Conservation (phyloP, 345 rosid species). For the Cardamine resedifolia region DNA sequence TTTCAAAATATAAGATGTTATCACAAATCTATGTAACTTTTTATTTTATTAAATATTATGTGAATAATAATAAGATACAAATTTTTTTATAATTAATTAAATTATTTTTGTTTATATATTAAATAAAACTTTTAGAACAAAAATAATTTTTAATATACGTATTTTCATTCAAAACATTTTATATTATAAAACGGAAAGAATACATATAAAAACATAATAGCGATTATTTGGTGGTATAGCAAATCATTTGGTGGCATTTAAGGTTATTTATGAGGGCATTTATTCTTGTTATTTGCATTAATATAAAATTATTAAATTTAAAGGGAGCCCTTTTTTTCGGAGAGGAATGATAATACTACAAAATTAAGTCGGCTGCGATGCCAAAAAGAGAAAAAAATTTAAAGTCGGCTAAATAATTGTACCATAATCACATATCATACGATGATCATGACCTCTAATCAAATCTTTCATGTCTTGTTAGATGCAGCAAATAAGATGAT, state of each 20-base stretch:
- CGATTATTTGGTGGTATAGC: no score
- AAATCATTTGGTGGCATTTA: conserved; percentile 31
- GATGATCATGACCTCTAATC: conserved; percentile 18
- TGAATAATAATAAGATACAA: no score
- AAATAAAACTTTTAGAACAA: no score
- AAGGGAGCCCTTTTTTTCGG: neutral
- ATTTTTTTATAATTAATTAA: no score
- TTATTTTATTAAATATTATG: no score
- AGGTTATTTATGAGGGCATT: conserved; percentile 11
- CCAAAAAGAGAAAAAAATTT: neutral
- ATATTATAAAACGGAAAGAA: no score
- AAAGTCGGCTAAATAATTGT: conserved; percentile 23
- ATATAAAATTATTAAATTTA: conserved; percentile 4
- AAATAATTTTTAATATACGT: no score
- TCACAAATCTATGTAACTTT: no score
- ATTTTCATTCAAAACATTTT: no score
- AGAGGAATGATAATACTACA: neutral
- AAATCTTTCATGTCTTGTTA: neutral
- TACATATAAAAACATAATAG: no score
- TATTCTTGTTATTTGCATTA: neutral
- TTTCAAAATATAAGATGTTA: no score
- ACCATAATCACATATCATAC: conserved; percentile 17
- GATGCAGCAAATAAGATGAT: conserved; percentile 5
- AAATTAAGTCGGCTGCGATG: conserved; percentile 18
- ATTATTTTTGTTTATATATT: no score